phyloP scores from a whole-genome alignment of 2,329 filamentous ascomycete species.

The Fusarium sp. region DNA sequence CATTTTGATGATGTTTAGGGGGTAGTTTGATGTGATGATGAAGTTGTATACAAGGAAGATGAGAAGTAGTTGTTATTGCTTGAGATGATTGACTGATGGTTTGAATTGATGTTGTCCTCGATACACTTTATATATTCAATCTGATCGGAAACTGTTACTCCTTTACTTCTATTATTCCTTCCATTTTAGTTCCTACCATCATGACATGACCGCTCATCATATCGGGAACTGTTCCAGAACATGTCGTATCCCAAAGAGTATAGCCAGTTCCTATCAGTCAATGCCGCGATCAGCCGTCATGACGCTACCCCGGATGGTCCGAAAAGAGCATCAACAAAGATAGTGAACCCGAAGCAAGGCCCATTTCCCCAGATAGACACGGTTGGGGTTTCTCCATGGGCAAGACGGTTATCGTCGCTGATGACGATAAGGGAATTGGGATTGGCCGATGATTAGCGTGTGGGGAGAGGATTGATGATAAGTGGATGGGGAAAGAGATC shows the following conservation, averaged over 20 bases:
- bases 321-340: conserved; percentile 22
- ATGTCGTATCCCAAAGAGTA: background rate
- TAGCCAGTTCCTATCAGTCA: background rate
- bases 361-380: background rate
- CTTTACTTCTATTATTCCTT: conserved; percentile 1
- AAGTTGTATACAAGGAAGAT: background rate
- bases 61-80: background rate
- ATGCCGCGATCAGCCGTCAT: conserved; percentile 25
- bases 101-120: background rate
- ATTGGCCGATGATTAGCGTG: background rate
- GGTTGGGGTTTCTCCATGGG: background rate
- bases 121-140: conserved; percentile 16
- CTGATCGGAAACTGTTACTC: conserved; percentile 30
- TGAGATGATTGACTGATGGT: conserved; percentile 4
- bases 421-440: conserved; percentile 2
- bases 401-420: conserved; percentile 29
- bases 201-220: background rate
- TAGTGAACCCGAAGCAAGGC: conserved; percentile 13
- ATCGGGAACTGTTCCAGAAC: background rate
- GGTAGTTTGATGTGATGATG: background rate
- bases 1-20: conserved; percentile 6
- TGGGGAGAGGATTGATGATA: background rate
- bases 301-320: background rate
- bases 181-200: background rate
- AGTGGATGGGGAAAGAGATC: conserved; percentile 20